Evolutionary conservation across 305 asterid genomes (phyloP), one percentile per base, ranked within the genome.

Genomic region (Solanum chacoense): DNA sequence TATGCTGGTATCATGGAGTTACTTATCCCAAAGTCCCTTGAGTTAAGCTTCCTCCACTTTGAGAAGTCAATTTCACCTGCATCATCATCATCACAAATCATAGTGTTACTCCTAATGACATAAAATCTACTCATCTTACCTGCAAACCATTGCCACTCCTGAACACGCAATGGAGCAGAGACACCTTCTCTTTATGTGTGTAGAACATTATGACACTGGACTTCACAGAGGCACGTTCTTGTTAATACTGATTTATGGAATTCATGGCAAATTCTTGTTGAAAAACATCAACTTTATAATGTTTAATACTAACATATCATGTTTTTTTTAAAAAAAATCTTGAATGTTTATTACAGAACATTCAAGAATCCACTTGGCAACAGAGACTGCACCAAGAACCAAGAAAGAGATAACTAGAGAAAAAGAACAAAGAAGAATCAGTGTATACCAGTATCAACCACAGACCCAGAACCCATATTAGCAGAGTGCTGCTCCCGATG

Each of bases 1-100:
- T 94, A 79, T 22, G 34, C 5, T 74, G 98, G 90, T 91, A 96
- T 92, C 96, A 85, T 90, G 67, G 94, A 93, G 87, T 88, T 88
- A 55, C 88, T 77, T 88, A 97, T 81, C 89, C 99, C 99, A 90
- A 93, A 86, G 65, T 79, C 85, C 93, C 92, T 91, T 4, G 99
- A 91, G 91, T 95, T 92, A 91, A 95, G 73, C 95, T 92, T 95
- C 89, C 93, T 91, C 96, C 98, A 95, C 84, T 92, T 94, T 36
- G 96, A 90, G 87, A 90, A 78, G 88, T 92, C 94, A 79, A 77
- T 88, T 90, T 55, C 85, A 89, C 94, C 98, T 93, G 85, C 35
- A 88, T 34, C 87, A 84, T 42, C 84, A 59, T 55, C 29, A 87
- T 2, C 50, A 84, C 87, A 34, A 36, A 79, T 74, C n/a, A 86